phyloP scores from a whole-genome alignment of 1,284 basidiomycete species.

The Ceratobasidium sp. region DNA sequence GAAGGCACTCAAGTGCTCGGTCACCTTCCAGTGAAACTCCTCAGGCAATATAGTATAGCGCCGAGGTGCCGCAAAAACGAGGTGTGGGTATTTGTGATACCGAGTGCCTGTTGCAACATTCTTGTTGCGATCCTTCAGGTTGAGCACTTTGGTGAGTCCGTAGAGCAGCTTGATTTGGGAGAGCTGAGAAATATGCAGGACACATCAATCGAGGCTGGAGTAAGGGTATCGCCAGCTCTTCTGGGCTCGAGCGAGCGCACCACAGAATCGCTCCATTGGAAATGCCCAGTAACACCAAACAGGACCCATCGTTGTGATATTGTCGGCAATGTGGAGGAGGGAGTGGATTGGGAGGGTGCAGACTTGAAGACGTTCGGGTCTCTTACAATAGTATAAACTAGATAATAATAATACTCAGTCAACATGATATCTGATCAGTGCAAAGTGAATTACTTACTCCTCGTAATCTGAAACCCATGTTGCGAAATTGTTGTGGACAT shows the following conservation, averaged over 20 bases:
- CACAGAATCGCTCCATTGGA: slow-evolving; percentile 57
- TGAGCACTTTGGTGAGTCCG: slow-evolving; percentile 10
- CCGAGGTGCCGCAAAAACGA: not conserved
- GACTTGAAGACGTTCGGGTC: slow-evolving; percentile 29
- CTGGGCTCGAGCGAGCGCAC: slow-evolving; percentile 50
- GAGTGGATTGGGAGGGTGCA: slow-evolving; percentile 62
- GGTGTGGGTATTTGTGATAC: not conserved
- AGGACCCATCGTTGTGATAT: slow-evolving; percentile 57
- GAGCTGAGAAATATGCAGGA: slow-evolving; percentile 25
- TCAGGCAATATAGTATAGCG: not conserved
- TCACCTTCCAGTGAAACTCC: not conserved
- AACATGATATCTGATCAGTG: not conserved
- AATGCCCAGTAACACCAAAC: slow-evolving; percentile 65
- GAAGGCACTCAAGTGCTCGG: not conserved
- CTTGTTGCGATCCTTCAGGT: slow-evolving; percentile 8
- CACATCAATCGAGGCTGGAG: slow-evolving; percentile 22
- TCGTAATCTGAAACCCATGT: slow-evolving; percentile 46
- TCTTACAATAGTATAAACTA: slow-evolving; percentile 40
- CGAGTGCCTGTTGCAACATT: not conserved
- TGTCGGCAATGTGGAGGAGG: slow-evolving; percentile 59
- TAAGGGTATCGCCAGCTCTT: slow-evolving; percentile 35
- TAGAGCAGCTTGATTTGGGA: slow-evolving; percentile 32
- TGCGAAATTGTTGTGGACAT: slow-evolving; percentile 14
- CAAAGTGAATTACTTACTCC: slow-evolving; percentile 8
- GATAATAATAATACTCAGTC: not conserved